Evolutionary conservation across 352 stramenopile genomes (phyloP).

Genomic region (Discostella stelligera): DNA sequence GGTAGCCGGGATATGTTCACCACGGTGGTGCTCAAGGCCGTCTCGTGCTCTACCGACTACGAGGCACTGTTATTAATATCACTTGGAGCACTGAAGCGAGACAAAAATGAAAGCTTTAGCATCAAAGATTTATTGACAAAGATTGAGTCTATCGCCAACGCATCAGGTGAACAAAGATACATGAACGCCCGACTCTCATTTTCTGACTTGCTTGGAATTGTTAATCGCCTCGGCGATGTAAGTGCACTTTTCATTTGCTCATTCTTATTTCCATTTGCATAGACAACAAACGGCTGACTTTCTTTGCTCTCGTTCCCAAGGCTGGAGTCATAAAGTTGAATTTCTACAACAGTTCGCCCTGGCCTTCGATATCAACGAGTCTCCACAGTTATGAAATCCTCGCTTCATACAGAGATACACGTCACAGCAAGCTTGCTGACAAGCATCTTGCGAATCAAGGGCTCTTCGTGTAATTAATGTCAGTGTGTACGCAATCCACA

Average conservation of each 20-base stretch:
- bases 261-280: background rate
- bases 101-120: constrained; percentile 55
- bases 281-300: no score
- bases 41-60: constrained; percentile 64
- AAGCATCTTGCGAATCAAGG: constrained; percentile 47
- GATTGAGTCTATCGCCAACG: constrained; percentile 70
- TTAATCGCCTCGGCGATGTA: constrained; percentile 47
- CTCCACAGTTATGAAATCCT: constrained; percentile 62
- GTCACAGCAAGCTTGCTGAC: constrained; percentile 50
- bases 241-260: constrained; percentile 14
- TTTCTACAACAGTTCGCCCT: constrained; percentile 52
- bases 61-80: constrained; percentile 74
- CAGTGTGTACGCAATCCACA: background rate
- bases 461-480: constrained; percentile 14
- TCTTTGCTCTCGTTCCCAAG: constrained; percentile 21
- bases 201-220: constrained; percentile 49
- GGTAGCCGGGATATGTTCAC: constrained; percentile 59
- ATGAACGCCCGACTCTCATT: constrained; percentile 56
- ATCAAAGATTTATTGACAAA: constrained; percentile 74
- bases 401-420: constrained; percentile 54
- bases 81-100: constrained; percentile 59
- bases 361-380: constrained; percentile 49
- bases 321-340: constrained; percentile 52
- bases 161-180: constrained; percentile 64
- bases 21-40: constrained; percentile 41